Evolutionary conservation across 768 basidiomycete genomes (phyloP).

Genomic region (Panellus pusillus): DNA sequence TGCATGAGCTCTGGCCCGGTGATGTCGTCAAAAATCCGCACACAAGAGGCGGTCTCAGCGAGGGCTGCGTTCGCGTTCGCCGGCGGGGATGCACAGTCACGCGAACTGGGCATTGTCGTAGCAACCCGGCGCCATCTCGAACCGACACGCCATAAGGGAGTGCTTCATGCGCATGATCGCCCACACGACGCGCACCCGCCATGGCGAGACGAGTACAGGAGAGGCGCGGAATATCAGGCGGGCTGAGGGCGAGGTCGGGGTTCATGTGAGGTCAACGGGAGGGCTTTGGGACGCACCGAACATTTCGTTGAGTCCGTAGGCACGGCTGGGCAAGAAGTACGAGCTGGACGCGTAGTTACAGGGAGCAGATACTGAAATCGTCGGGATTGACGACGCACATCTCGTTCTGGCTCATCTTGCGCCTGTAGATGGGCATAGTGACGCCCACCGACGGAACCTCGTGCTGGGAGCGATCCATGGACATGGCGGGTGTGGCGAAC

Average conservation of each 20-base stretch:
- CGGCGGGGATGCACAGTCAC: slow-evolving; percentile 38
- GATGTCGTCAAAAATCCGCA: not conserved
- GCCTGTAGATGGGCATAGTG: slow-evolving; percentile 12
- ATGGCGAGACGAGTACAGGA: slow-evolving; percentile 30
- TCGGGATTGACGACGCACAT: slow-evolving; percentile 12
- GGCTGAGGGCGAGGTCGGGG: slow-evolving; percentile 24
- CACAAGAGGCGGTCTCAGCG: slow-evolving; percentile 31
- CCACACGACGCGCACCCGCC: slow-evolving; percentile 48
- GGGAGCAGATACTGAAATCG: not conserved
- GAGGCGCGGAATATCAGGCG: slow-evolving; percentile 50
- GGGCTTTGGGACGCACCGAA: not conserved
- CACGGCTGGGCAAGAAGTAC: slow-evolving; percentile 18
- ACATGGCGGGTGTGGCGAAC: too few relatives aligned
- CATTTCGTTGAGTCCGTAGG: slow-evolving; percentile 18
- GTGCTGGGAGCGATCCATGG: too few relatives aligned
- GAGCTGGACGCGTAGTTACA: not conserved
- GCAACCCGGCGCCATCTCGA: slow-evolving; percentile 35
- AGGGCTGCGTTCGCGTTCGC: slow-evolving; percentile 36
- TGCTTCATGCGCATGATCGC: slow-evolving; percentile 52
- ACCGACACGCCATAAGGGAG: slow-evolving; percentile 45
- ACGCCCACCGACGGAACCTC: not conserved
- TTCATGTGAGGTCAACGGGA: not conserved
- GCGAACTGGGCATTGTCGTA: slow-evolving; percentile 49
- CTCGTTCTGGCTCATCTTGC: slow-evolving; percentile 14
- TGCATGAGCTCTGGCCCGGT: slow-evolving; percentile 37